Percentiles rank a stretch among this genome's conserved stretches.
Evolutionary conservation across 352 stramenopile genomes (phyloP).

Genomic region (Phytophthora chlamydospora): DNA sequence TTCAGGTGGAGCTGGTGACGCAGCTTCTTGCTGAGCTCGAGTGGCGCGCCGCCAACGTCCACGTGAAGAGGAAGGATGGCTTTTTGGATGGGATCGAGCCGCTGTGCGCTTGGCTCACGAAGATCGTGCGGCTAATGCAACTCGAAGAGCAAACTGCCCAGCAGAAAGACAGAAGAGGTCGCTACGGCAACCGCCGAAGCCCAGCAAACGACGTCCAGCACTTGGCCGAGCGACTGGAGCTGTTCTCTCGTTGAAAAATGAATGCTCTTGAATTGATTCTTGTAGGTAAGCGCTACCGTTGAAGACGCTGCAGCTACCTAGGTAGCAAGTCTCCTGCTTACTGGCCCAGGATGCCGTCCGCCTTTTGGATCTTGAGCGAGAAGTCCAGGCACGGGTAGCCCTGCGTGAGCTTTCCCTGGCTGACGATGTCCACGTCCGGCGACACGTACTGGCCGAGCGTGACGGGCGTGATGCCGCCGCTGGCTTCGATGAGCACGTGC

Average conservation of each 20-base stretch:
- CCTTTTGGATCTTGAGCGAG: constrained; percentile 96
- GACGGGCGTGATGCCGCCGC: constrained; percentile 96
- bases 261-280: constrained; percentile 11
- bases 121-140: constrained; percentile 63
- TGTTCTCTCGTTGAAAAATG: constrained; percentile 25
- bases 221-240: constrained; percentile 30
- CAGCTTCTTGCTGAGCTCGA: constrained; percentile 60
- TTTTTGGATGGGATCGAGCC: constrained; percentile 33
- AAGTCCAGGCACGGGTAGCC: constrained; percentile 97
- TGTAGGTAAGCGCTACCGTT: constrained; percentile 21
- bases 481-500: constrained; percentile 97
- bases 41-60: constrained; percentile 45
- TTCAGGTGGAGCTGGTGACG: constrained; percentile 59
- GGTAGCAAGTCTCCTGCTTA: constrained; percentile 22
- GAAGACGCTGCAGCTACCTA: constrained; percentile 5
- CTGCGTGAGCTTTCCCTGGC: constrained; percentile 97
- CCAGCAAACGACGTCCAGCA: constrained; percentile 37
- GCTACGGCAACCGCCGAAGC: constrained; percentile 8
- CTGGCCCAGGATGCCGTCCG: constrained; percentile 60
- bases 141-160: constrained; percentile 38
- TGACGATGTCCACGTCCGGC: constrained; percentile 96
- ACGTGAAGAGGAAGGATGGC: constrained; percentile 30
- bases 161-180: constrained; percentile 25
- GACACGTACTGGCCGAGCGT: constrained; percentile 95
- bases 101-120: constrained; percentile 55